Base-by-base conservation (phyloP, 805 yeast species). In the Candida wancherniae region DNA sequence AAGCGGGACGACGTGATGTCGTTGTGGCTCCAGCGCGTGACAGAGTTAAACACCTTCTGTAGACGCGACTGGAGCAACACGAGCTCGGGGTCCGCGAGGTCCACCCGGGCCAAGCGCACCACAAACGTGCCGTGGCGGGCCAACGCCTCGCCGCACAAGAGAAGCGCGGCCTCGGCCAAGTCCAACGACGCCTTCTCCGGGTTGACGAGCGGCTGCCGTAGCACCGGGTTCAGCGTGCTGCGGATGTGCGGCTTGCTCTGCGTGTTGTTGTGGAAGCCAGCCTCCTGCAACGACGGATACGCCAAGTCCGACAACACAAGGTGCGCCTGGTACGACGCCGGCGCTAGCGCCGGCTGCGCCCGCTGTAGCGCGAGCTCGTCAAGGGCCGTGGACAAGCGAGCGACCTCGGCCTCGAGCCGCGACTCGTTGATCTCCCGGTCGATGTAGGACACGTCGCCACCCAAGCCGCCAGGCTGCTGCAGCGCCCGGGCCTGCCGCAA, bases 251-350 rank as follows among this genome's bases (percentile, higher is more conserved):
- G 71, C 28, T 56, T 50, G 4, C 60, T 45, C 15, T 41, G 44
- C 3, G 70, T 65, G 34, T 61, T 58, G 30, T 48, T 58, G 43
- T 47, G 63, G 33, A 56, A 63, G 1, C 71, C 71, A 9, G 40
- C 35, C 24, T 51, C 51, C 39, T 63, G 70, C 21, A 55, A 44
- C 19, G 55, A 57, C 3, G 67, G 63, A 9, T 45, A 40, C 1
- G 53, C 36, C 24, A 65, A 45, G 37, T 65, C 71, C 4, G 69
- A 57, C 2, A 64, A 35, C 2, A 63, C 43, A 21, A 65, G 44
- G 30, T 65, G 61, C 1, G 66, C 62, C 29, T 58, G 54, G 34
- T 56, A 58, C 8, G 28, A 9, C 15, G 6, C 13, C 7, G 19
- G 24, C 6, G 27, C n/a, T 4, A 16, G 9, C 1, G n/a, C n/a